A percentile compares a stretch with the other conserved stretches of the same genome.
Evolutionary conservation across 2,329 filamentous ascomycete genomes (phyloP).

Genomic region (Tympanopsis confertula): DNA sequence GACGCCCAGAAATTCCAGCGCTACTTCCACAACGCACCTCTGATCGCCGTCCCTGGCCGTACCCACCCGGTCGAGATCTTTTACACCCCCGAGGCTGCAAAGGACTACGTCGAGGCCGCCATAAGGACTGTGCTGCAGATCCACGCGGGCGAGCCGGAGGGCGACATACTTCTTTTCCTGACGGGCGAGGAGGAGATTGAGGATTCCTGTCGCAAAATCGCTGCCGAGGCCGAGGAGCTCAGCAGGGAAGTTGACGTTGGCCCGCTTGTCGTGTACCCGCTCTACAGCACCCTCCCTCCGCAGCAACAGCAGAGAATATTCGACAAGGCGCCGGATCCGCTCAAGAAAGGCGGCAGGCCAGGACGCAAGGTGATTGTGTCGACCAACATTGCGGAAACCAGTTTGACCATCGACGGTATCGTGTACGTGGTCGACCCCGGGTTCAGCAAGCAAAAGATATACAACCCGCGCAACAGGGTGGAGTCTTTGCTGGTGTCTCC

Average conservation of each 20-base stretch:
- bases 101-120: conserved; percentile 92
- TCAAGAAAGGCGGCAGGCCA: conserved; percentile 65
- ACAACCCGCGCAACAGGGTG: conserved; percentile 91
- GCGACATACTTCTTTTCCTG: conserved; percentile 86
- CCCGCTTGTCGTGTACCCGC: conserved; percentile 77
- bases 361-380: conserved; percentile 91
- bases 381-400: conserved; percentile 97
- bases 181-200: conserved; percentile 99
- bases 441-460: conserved; percentile 99
- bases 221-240: conserved; percentile 82
- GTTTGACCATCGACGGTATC: conserved; percentile 94
- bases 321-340: conserved; percentile 68
- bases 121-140: conserved; percentile 93
- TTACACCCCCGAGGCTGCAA: conserved; percentile 91
- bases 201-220: conserved; percentile 86
- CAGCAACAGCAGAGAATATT: conserved; percentile 93
- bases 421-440: conserved; percentile 98
- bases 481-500: conserved; percentile 92
- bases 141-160: conserved; percentile 81
- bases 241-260: conserved; percentile 82
- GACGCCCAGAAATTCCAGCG: conserved; percentile 96
- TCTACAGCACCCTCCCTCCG: conserved; percentile 87
- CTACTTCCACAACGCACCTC: conserved; percentile 89
- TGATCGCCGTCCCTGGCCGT: conserved; percentile 86
- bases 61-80: conserved; percentile 97